Conservation (phyloP, 495 filamentous ascomycete genomes). For the Pseudoneurospora amorphoporcata region DNA sequence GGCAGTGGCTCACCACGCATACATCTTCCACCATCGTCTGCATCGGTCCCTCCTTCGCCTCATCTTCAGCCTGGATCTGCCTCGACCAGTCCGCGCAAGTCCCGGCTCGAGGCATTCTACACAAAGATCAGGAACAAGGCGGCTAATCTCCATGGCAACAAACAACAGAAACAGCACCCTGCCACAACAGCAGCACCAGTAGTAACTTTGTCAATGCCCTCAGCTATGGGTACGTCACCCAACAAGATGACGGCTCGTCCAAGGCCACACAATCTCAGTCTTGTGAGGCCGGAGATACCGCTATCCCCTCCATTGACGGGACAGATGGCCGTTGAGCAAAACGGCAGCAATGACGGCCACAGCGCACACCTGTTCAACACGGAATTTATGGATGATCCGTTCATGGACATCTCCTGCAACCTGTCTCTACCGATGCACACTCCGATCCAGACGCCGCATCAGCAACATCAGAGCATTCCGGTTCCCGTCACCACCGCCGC, state of each 20-base stretch:
- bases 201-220: slow-evolving; percentile 8
- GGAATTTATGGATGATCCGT: slow-evolving; percentile 28
- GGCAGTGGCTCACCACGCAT: slow-evolving; percentile 21
- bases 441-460: slow-evolving; percentile 20
- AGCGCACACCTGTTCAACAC: slow-evolving; percentile 17
- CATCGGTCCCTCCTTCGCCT: slow-evolving; percentile 19
- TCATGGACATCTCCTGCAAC: slow-evolving; percentile 13
- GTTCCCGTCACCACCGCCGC: not conserved
- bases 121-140: slow-evolving; percentile 21
- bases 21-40: slow-evolving; percentile 13
- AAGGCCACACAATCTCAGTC: slow-evolving; percentile 7
- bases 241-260: slow-evolving; percentile 1
- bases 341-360: not conserved
- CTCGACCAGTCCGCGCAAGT: slow-evolving; percentile 16
- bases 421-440: slow-evolving; percentile 16
- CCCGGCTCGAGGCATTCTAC: slow-evolving; percentile 17
- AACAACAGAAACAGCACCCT: slow-evolving; percentile 6
- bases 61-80: slow-evolving; percentile 2
- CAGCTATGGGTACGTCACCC: slow-evolving; percentile 14
- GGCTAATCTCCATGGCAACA: slow-evolving; percentile 10
- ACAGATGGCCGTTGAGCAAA: slow-evolving; percentile 10
- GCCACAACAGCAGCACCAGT: not conserved
- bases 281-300: slow-evolving; percentile 13
- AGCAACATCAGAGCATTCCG: not conserved
- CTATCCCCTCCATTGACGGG: slow-evolving; percentile 28